phyloP scores from a whole-genome alignment of 805 yeast genomes.

The Lipomyces oligophaga region DNA sequence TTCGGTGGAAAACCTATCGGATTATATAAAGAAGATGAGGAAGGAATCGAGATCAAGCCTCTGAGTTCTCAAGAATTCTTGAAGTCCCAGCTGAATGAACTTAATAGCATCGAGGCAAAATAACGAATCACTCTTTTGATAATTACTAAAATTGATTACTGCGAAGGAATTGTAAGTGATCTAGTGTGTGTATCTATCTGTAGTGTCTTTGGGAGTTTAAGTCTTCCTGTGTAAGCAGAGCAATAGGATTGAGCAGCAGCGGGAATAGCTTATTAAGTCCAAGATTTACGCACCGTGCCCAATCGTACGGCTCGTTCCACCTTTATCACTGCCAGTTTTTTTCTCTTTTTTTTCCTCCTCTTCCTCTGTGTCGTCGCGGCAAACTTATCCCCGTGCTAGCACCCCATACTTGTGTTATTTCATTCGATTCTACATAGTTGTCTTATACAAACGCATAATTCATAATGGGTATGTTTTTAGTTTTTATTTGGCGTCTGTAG shows the following conservation, averaged over 20 bases:
- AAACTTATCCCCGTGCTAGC: constrained; percentile 12
- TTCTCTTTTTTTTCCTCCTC: constrained; percentile 18
- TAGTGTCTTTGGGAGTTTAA: no score
- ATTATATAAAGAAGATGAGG: not conserved
- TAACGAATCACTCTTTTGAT: no score
- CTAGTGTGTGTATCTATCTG: no score
- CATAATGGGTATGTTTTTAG: constrained; percentile 37
- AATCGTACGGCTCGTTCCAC: not conserved
- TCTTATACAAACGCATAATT: constrained; percentile 21
- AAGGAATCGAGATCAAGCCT: constrained; percentile 9
- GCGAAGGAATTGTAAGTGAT: no score
- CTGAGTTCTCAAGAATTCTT: constrained; percentile 17
- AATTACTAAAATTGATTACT: no score
- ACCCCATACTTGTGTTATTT: constrained; percentile 8
- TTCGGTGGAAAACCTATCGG: constrained; percentile 8
- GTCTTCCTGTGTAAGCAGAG: no score
- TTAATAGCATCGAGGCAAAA: constrained; percentile 16
- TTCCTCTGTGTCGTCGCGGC: constrained; percentile 25
- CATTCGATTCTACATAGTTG: no score
- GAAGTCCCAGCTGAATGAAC: constrained; percentile 12
- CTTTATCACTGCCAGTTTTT: constrained; percentile 7
- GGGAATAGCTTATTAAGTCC: not conserved
- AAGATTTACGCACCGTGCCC: not conserved
- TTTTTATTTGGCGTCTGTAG: no score
- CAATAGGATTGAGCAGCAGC: not conserved